Conservation (phyloP, 2,329 filamentous ascomycete species). For the Trematosphaeria pertusa region DNA sequence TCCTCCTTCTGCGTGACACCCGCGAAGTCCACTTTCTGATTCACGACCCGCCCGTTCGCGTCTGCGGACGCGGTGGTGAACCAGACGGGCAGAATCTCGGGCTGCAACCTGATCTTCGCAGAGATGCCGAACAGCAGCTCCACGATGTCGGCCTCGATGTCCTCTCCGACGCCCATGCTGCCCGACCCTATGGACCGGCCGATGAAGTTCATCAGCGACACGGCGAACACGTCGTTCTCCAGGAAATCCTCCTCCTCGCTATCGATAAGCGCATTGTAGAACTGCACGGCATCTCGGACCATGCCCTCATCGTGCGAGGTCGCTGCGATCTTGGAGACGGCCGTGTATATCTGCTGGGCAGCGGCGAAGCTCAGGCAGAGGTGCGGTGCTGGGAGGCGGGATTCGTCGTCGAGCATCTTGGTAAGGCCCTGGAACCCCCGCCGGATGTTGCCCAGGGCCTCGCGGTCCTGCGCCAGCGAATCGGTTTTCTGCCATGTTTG, state of each 20-base stretch:
- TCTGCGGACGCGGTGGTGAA: slow-evolving; percentile 68
- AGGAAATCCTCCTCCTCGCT: slow-evolving; percentile 96
- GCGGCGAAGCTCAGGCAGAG: slow-evolving; percentile 89
- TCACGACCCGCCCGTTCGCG: slow-evolving; percentile 48
- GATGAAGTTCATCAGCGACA: slow-evolving; percentile 85
- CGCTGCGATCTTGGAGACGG: slow-evolving; percentile 86
- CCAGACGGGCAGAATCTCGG: slow-evolving; percentile 87
- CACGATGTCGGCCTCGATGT: slow-evolving; percentile 87
- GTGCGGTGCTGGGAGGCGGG: slow-evolving; percentile 84
- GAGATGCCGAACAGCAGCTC: slow-evolving; percentile 96
- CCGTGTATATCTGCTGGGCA: slow-evolving; percentile 85
- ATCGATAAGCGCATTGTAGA: slow-evolving; percentile 93
- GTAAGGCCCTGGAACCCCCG: slow-evolving; percentile 64
- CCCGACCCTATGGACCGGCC: slow-evolving; percentile 78
- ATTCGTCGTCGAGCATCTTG: slow-evolving; percentile 83
- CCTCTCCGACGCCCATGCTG: slow-evolving; percentile 74
- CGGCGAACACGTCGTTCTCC: slow-evolving; percentile 83
- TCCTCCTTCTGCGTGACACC: slow-evolving; percentile 87
- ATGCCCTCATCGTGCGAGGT: slow-evolving; percentile 85
- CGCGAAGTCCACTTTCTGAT: slow-evolving; percentile 73
- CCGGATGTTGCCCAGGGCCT: slow-evolving; percentile 59
- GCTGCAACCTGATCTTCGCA: slow-evolving; percentile 91
- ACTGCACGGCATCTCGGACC: slow-evolving; percentile 80
- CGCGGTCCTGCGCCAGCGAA: slow-evolving; percentile 58
- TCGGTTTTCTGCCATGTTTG: slow-evolving; percentile 67